Conservation (phyloP, 768 basidiomycete genomes). For the Agrocybe pediades region DNA sequence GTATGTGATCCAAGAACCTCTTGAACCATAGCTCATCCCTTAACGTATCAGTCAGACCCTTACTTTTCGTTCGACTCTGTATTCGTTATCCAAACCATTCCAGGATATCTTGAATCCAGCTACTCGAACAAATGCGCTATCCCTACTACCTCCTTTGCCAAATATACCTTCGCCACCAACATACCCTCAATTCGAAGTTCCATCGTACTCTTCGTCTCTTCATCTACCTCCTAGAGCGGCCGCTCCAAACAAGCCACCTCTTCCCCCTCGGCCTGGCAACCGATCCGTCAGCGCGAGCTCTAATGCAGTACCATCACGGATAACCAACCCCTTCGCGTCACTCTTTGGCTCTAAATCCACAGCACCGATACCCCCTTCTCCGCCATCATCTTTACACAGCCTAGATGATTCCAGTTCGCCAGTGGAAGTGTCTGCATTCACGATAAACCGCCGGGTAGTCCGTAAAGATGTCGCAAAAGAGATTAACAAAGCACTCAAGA, state of each 20-base stretch:
- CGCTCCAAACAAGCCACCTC: constrained; percentile 33
- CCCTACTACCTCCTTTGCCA: constrained; percentile 58
- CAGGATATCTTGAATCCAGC: constrained; percentile 37
- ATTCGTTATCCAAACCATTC: constrained; percentile 41
- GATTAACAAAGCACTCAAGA: constrained; percentile 53
- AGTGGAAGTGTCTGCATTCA: constrained; percentile 62
- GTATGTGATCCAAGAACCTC: constrained; percentile 38
- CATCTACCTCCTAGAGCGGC: constrained; percentile 51
- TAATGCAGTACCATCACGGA: constrained; percentile 39
- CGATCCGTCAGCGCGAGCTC: constrained; percentile 22
- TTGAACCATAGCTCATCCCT: background rate
- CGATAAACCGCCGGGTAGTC: constrained; percentile 54
- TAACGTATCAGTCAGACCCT: constrained; percentile 35
- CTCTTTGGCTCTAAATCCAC: constrained; percentile 56
- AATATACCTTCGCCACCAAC: constrained; percentile 30
- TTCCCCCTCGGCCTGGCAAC: constrained; percentile 38
- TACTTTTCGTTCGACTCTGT: constrained; percentile 45
- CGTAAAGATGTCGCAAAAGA: constrained; percentile 54
- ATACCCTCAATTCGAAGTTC: constrained; percentile 52
- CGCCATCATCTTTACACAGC: constrained; percentile 32
- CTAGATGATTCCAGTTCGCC: constrained; percentile 34
- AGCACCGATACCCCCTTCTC: constrained; percentile 29
- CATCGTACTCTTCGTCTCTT: constrained; percentile 44
- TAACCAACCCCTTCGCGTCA: constrained; percentile 77
- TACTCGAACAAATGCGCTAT: constrained; percentile 31